phyloP scores from a whole-genome alignment of 176 grass and related monocot genomes.

The Lolium multiflorum region DNA sequence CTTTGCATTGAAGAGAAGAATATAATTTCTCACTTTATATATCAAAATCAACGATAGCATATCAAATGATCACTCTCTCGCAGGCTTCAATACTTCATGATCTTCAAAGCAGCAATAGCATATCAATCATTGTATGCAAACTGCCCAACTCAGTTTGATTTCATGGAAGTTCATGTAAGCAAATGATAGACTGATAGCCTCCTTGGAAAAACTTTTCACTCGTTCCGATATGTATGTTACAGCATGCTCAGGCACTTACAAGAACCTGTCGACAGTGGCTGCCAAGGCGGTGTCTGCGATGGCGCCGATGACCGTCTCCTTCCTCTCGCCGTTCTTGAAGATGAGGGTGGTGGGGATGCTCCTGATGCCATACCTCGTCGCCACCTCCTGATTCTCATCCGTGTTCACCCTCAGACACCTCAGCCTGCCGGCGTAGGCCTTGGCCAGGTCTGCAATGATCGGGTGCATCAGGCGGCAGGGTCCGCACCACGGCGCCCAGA shows the following conservation, averaged over 20 bases:
- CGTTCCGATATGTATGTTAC: not conserved
- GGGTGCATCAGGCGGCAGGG: slow-evolving; percentile 71
- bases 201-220: not conserved
- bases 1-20: not conserved
- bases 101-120: not conserved
- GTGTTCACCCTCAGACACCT: slow-evolving; percentile 63
- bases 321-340: slow-evolving; percentile 71
- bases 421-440: slow-evolving; percentile 48
- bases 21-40: not conserved
- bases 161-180: not conserved
- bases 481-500: slow-evolving; percentile 79
- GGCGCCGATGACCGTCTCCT: slow-evolving; percentile 56
- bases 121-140: not conserved
- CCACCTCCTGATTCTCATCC: slow-evolving; percentile 53
- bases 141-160: not conserved
- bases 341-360: slow-evolving; percentile 76
- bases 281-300: slow-evolving; percentile 43
- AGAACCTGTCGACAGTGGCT: slow-evolving; percentile 50
- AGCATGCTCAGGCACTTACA: not conserved
- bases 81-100: no score
- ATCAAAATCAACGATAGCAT: not conserved
- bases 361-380: slow-evolving; percentile 50
- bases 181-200: not conserved
- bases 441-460: slow-evolving; percentile 51
- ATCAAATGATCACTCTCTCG: no score